Base-by-base conservation (phyloP, 768 basidiomycete species). In the Russula griseocarnosa region DNA sequence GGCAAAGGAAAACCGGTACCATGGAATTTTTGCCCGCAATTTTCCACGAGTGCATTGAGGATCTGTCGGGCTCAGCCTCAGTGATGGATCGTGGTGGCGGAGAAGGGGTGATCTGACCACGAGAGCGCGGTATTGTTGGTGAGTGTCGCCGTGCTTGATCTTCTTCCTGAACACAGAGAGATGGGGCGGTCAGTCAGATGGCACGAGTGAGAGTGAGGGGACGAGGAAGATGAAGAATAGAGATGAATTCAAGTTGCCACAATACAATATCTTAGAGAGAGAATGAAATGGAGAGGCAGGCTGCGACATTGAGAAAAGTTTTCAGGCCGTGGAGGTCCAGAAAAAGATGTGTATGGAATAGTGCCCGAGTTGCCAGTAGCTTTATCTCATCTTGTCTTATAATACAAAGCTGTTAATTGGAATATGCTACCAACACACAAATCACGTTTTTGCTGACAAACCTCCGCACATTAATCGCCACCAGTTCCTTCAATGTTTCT, bases 161-260 rank as follows among this genome's bases (percentile, higher is more conserved):
- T 98, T 98, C 85, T 99, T 99, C 61, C 97, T 81, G 68, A 99
- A n/a, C n/a, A n/a, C n/a, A n/a, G n/a, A n/a, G n/a, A n/a, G n/a
- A n/a, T n/a, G n/a, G 18, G 58, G 22, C 22, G 46, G 32, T 55
- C 28, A 11, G 30, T 60, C 63, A 16, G 53, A 55, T 11, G 49
- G 53, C 14, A 47, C 40, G 28, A 65, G 64, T 38, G 64, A 16
- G 20, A 56, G 64, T 10, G 64, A 60, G 6, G 58, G 8, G 58
- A 52, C 7, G 63, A 56, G 1, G 63, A 56, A 1, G 59, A 61
- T 9, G 59, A 60, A 1, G 46, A 65, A 49, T 64, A 64, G 50
- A 60, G 9, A 6, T 14, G 14, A 38, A 38, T 34, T 34, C 3
- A 34, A 34, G 11, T 34, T 34, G 34, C 9, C 34, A 13, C 34